These are phyloP conservation scores for Eucalyptus camaldulensis DNA, from an alignment of 345 rosid species.

Conservation along the genomic window DNA sequence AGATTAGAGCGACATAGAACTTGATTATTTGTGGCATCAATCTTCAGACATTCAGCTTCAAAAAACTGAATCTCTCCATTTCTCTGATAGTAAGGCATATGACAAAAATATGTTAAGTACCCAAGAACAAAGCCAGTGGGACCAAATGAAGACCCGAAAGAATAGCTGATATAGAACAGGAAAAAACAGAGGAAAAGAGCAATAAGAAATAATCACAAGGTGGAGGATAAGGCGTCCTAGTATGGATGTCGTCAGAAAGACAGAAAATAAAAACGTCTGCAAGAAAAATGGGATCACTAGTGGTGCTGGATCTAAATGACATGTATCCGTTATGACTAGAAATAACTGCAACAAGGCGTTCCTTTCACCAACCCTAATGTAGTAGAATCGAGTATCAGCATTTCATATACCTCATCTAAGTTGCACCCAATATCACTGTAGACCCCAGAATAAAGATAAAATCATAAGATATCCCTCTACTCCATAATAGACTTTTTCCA, in stretches of 20 bases:
- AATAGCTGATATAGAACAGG: background rate
- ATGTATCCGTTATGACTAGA: background rate
- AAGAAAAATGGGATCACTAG: background rate
- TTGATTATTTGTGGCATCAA: constrained; percentile 56
- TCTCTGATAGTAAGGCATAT: constrained; percentile 26
- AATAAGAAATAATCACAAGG: background rate
- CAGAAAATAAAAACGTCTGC: background rate
- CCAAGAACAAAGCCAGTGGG: background rate
- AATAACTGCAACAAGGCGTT: background rate
- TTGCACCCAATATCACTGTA: background rate
- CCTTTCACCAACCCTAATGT: background rate
- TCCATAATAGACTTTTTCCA: background rate
- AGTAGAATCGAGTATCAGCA: background rate
- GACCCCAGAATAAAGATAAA: background rate
- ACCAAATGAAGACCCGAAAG: background rate
- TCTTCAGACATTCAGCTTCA: constrained; percentile 86
- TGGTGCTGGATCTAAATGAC: background rate
- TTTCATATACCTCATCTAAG: background rate
- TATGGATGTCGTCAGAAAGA: background rate
- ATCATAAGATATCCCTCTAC: background rate
- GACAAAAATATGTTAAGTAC: background rate
- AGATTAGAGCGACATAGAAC: constrained; percentile 45
- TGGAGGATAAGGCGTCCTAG: background rate
- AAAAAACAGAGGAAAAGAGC: background rate
- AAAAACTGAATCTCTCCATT: constrained; percentile 63